A percentile compares a stretch with the other conserved stretches of the same genome.
Evolutionary conservation across 345 rosid genomes (phyloP).

Genomic region (Mallotus nudiflorus): DNA sequence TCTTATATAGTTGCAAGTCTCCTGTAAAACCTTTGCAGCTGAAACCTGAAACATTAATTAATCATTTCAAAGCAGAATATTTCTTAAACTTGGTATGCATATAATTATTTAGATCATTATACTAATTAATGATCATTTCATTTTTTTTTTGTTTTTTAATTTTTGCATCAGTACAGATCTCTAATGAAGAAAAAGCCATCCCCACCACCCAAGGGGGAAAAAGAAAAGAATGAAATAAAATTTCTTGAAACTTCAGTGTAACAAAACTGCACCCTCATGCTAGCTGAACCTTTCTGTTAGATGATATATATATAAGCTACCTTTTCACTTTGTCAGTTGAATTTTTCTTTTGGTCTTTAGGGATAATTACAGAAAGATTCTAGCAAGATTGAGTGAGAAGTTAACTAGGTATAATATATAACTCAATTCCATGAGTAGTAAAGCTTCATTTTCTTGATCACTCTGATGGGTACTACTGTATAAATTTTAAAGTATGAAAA

Average conservation of each 20-base stretch:
- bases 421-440: neutral
- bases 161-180: too few relatives aligned
- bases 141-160: too few relatives aligned
- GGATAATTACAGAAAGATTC: conserved; percentile 16
- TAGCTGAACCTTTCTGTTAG: neutral
- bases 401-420: neutral
- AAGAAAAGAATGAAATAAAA: neutral
- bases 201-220: neutral
- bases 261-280: conserved; percentile 14
- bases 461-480: too few relatives aligned
- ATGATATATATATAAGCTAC: too few relatives aligned
- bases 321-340: conserved; percentile 4
- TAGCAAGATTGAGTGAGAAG: conserved; percentile 20
- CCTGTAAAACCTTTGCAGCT: conserved; percentile 68
- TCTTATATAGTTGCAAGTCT: conserved; percentile 82
- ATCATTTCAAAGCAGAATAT: neutral
- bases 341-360: neutral
- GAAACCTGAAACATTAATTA: conserved; percentile 46
- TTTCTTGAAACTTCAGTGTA: conserved; percentile 5
- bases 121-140: too few relatives aligned
- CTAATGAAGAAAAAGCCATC: too few relatives aligned
- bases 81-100: too few relatives aligned
- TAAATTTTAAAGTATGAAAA: too few relatives aligned
- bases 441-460: neutral
- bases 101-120: too few relatives aligned